Evolutionary conservation across 2,329 filamentous ascomycete species (phyloP), one percentile per base, ranked within the genome.

Genomic region (Aspergillus chevalieri): DNA sequence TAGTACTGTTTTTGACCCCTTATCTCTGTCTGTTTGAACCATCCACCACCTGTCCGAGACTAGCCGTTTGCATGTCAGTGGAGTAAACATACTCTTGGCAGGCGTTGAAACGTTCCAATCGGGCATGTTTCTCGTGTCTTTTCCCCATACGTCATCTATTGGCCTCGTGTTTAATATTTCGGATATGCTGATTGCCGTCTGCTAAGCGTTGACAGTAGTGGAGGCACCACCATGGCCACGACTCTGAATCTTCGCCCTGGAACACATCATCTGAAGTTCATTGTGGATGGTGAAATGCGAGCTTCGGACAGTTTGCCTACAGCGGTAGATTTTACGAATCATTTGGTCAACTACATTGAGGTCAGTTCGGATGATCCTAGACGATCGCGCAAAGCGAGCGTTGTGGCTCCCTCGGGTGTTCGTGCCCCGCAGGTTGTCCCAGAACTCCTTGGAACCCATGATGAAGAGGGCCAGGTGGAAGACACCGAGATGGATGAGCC

Each of bases 301-400:
- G 93, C 90, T 12, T 93, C 89, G 14, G 84, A 87, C 52, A 83
- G 87, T 56, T 78, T 96, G 48, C 92, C 93, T 12, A 97, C 93
- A 0, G 95, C 93, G 1, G 93, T 98, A 51, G 93, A 98, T 68
- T 96, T 94, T 68, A 94, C 90, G 56, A 97, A 97, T 73, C 95
- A 95, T 65, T 78, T 98, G 15, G 92, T 98, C 71, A 98, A 98
- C 72, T 98, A 97, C 67, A 89, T 98, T 64, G 93, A 98, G 74
- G 87, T 97, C 54, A 88, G 81, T 61, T 83, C 88, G 33, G 85
- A 90, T 49, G 86, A 91, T 62, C 71, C 84, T 21, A 57, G 59
- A 43, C 64, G 65, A 36, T 52, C 62, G 39, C 61, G 67, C 42
- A 61, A 67, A 26, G 67, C 67, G 36, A 69, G 66, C 39, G 65